Conservation (phyloP, 345 rosid species). For the Toxicodendron radicans region DNA sequence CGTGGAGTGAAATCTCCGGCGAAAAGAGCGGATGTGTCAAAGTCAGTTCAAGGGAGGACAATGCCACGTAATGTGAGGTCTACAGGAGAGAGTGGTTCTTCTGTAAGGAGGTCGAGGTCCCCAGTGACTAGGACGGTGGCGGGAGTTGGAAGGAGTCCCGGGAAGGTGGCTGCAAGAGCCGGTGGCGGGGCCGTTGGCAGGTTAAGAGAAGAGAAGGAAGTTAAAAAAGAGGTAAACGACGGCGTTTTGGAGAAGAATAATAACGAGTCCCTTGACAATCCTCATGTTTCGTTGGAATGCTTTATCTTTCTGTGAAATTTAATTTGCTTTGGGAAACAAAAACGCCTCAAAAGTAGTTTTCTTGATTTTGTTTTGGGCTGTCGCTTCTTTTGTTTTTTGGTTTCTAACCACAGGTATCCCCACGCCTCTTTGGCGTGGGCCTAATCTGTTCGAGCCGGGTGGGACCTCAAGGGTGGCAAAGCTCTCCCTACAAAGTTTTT, state of each 20-base stretch:
- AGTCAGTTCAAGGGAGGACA: slow-evolving; percentile 32
- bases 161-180: slow-evolving; percentile 31
- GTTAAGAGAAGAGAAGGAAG: slow-evolving; percentile 19
- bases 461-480: too few species aligned
- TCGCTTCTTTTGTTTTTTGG: too few species aligned
- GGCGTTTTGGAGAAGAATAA: slow-evolving; percentile 29
- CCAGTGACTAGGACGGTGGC: slow-evolving; percentile 31
- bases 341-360: background rate
- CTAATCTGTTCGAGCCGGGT: too few species aligned
- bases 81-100: slow-evolving; percentile 27
- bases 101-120: slow-evolving; percentile 41
- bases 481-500: too few species aligned
- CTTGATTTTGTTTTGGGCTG: background rate
- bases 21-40: slow-evolving; percentile 23
- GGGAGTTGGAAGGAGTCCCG: slow-evolving; percentile 40
- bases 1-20: slow-evolving; percentile 34
- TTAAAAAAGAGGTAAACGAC: slow-evolving; percentile 23
- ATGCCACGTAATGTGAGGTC: slow-evolving; percentile 36
- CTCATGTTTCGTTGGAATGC: slow-evolving; percentile 73
- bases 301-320: slow-evolving; percentile 64
- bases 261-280: slow-evolving; percentile 53
- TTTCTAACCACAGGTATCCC: too few species aligned
- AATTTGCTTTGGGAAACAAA: slow-evolving; percentile 8
- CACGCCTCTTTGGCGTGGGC: too few species aligned
- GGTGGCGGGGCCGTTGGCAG: slow-evolving; percentile 2